Conservation (phyloP, 2,329 filamentous ascomycete genomes). For the Tolypocladium ophioglossoides region DNA sequence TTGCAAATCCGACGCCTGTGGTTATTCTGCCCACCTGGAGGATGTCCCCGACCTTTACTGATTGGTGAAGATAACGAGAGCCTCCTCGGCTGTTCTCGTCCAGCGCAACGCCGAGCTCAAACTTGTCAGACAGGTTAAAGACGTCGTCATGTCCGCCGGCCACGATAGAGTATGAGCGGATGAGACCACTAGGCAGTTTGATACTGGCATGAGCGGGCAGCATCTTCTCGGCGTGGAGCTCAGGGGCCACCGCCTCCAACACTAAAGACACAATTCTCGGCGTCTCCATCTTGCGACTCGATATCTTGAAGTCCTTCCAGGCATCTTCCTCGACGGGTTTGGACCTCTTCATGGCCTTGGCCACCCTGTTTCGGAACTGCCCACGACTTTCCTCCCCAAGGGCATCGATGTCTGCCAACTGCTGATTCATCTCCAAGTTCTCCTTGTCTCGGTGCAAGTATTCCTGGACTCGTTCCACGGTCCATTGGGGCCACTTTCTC, state of each 20-base stretch:
- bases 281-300: constrained; percentile 41
- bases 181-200: constrained; percentile 43
- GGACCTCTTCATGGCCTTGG: constrained; percentile 27
- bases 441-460: constrained; percentile 45
- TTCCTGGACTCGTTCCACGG: constrained; percentile 51
- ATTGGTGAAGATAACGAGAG: constrained; percentile 46
- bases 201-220: constrained; percentile 41
- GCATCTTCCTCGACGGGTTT: constrained; percentile 14
- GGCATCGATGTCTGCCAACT: constrained; percentile 38
- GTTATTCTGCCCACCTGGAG: constrained; percentile 42
- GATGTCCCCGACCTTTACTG: constrained; percentile 33
- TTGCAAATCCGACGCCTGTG: constrained; percentile 32
- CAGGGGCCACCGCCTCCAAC: constrained; percentile 32
- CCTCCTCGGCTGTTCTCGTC: constrained; percentile 47
- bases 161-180: constrained; percentile 51
- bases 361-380: constrained; percentile 40
- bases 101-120: constrained; percentile 49
- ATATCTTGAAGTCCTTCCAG: constrained; percentile 37
- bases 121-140: constrained; percentile 28
- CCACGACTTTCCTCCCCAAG: constrained; percentile 38
- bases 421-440: constrained; percentile 39
- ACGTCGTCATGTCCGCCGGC: constrained; percentile 12
- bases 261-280: constrained; percentile 38
- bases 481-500: constrained; percentile 48
- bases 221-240: constrained; percentile 23